Conservation (phyloP, 106 monocot genomes). For the Platanthera zijinensis region DNA sequence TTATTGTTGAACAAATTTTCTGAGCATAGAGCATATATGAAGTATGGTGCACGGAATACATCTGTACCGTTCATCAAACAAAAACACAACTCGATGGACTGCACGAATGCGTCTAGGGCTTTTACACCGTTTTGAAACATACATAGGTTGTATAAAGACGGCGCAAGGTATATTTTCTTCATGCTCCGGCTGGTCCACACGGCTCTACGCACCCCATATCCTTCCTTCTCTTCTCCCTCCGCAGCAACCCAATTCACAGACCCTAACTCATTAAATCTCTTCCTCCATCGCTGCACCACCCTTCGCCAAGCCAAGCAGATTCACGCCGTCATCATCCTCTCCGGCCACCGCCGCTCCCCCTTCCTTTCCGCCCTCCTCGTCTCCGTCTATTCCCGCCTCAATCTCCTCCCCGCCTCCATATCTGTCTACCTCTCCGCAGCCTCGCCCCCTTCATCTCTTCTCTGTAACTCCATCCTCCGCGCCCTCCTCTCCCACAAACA, state of each 20-base stretch:
- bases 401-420: slow-evolving; percentile 23
- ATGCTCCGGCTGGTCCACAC: too few relatives aligned
- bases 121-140: too few relatives aligned
- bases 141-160: too few relatives aligned
- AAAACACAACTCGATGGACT: too few relatives aligned
- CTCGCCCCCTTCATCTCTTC: slow-evolving; percentile 14
- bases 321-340: slow-evolving; percentile 24
- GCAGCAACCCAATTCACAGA: neutral
- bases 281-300: slow-evolving; percentile 29
- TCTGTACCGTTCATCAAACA: too few relatives aligned
- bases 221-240: too few relatives aligned
- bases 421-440: slow-evolving; percentile 19
- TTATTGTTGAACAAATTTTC: too few relatives aligned
- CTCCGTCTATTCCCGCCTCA: slow-evolving; percentile 27
- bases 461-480: slow-evolving; percentile 59
- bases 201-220: too few relatives aligned
- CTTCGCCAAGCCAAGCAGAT: slow-evolving; percentile 11
- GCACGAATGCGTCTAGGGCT: too few relatives aligned
- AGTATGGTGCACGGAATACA: too few relatives aligned
- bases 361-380: slow-evolving; percentile 39
- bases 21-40: too few relatives aligned
- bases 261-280: slow-evolving; percentile 10
- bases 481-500: slow-evolving; percentile 27
- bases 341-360: slow-evolving; percentile 12
- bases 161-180: too few relatives aligned